Evolutionary conservation across 1,284 basidiomycete species (phyloP).

Genomic region (Chiua sp.): DNA sequence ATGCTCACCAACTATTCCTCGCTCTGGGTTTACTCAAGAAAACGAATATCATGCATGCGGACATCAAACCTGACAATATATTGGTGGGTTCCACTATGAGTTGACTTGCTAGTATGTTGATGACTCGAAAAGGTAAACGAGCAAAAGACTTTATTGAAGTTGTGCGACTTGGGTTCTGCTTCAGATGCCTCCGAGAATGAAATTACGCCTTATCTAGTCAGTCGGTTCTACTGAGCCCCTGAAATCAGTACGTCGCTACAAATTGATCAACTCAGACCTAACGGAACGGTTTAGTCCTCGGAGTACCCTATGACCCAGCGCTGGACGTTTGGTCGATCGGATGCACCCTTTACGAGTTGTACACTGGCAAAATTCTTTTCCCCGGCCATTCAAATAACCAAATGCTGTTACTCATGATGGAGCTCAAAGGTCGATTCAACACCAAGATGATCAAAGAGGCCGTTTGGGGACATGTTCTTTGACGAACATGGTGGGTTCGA

Average conservation of each 20-base stretch:
- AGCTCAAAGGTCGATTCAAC: constrained; percentile 94
- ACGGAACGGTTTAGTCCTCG: constrained; percentile 71
- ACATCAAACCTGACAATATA: constrained; percentile 98
- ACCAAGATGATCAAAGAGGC: constrained; percentile 94
- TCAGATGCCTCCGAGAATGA: constrained; percentile 95
- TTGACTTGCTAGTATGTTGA: constrained; percentile 19
- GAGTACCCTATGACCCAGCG: constrained; percentile 92
- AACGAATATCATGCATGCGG: constrained; percentile 95
- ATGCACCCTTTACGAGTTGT: constrained; percentile 97
- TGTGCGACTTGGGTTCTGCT: constrained; percentile 97
- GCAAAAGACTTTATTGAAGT: constrained; percentile 91
- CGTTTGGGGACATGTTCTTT: constrained; percentile 90
- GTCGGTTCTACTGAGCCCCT: constrained; percentile 97
- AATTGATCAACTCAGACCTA: constrained; percentile 15
- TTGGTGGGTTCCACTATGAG: constrained; percentile 58
- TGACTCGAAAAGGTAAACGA: constrained; percentile 79
- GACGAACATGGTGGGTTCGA: constrained; percentile 89
- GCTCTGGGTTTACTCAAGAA: constrained; percentile 88
- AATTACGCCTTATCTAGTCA: constrained; percentile 98
- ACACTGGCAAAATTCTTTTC: constrained; percentile 98
- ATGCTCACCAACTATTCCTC: constrained; percentile 96
- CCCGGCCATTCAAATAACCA: constrained; percentile 98
- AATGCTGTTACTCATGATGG: constrained; percentile 98
- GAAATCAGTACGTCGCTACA: constrained; percentile 85
- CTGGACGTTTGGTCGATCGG: constrained; percentile 98